Base-by-base conservation (phyloP, 345 rosid genomes). In the Hypericum perforatum region DNA sequence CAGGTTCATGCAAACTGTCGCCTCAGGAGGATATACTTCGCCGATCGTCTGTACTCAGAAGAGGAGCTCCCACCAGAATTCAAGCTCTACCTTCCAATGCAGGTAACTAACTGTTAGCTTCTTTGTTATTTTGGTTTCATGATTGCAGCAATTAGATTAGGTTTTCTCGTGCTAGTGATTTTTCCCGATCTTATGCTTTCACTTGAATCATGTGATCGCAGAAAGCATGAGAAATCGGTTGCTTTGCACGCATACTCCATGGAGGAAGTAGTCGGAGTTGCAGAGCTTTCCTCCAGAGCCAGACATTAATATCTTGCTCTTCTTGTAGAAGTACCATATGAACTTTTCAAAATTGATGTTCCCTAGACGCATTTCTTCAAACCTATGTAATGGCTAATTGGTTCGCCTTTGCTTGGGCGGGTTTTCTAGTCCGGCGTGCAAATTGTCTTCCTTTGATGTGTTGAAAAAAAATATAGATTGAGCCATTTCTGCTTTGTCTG, bases 31-130 rank as follows among this genome's bases (percentile, higher is more conserved):
- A 82, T 92, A 64, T 92, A 88, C 66, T 92, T 92, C 72, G 79
- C 98, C 1, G 95, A 85, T 45, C 90, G 94, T 47, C 76, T 92
- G 48, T 92, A 92, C 78, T 85, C 95, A 0, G 98, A 92, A 53
- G 98, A 88, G 74, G 98, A 92, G 69, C 95, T 92, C 53, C 98
- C 98, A 10, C 97, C 97, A 0, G 98, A 92, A 60, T 92, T 92
- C 52, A 92, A 84, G 61, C 80, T 92, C 7, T 88, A 88, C 69
- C 98, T 88, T 52, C 97, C 98, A 11, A 63, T 83, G 79, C 98
- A 88, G 91, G 97, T 83, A 59, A 63, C 62, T 54, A 40, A 58
- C 43, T 16, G 29, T 10, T 9, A 1, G 13, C 11, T 37, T 39
- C 37, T 6, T 12, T 29, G 45, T 41, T 3, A 8, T 5, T 16